A percentile compares a stretch with the other conserved stretches of the same genome.
phyloP scores from a whole-genome alignment of 2,329 filamentous ascomycete species.

The Fusarium succisae region DNA sequence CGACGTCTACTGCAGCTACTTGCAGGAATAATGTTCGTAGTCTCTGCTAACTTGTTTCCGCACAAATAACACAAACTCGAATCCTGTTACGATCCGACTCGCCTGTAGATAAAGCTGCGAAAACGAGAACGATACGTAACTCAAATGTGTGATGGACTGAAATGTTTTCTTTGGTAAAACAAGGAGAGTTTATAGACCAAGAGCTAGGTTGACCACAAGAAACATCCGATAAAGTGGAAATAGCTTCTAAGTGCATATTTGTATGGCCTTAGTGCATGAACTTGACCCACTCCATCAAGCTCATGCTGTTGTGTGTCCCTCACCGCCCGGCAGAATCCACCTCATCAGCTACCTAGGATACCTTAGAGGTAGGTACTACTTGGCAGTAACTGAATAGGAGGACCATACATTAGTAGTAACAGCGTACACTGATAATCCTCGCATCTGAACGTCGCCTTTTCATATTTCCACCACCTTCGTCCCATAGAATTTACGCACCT shows the following conservation, averaged over 20 bases:
- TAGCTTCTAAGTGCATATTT: constrained; percentile 40
- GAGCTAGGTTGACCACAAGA: constrained; percentile 35
- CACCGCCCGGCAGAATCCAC: constrained; percentile 52
- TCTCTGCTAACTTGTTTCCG: constrained; percentile 25
- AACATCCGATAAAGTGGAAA: constrained; percentile 34
- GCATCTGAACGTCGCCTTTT: constrained; percentile 6
- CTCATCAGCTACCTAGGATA: constrained; percentile 41
- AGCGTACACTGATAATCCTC: constrained; percentile 31
- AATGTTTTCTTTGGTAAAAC: constrained; percentile 38
- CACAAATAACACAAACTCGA: constrained; percentile 14
- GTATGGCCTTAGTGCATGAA: constrained; percentile 37
- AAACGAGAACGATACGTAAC: constrained; percentile 28
- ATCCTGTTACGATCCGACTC: constrained; percentile 1
- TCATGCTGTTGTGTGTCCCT: constrained; percentile 9
- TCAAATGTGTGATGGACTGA: constrained; percentile 28
- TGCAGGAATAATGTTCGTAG: constrained; percentile 37
- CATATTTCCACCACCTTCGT: constrained; percentile 1
- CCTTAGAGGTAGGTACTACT: constrained; percentile 26
- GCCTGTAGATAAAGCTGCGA: constrained; percentile 22
- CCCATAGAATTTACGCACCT: background rate
- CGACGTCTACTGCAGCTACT: constrained; percentile 44
- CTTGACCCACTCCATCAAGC: constrained; percentile 6
- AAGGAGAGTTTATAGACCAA: constrained; percentile 35
- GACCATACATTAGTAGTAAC: constrained; percentile 24
- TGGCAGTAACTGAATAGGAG: constrained; percentile 44